Evolutionary conservation across 1,139 yeast genomes (phyloP).

Genomic region (Debaryomyces fabryi): DNA sequence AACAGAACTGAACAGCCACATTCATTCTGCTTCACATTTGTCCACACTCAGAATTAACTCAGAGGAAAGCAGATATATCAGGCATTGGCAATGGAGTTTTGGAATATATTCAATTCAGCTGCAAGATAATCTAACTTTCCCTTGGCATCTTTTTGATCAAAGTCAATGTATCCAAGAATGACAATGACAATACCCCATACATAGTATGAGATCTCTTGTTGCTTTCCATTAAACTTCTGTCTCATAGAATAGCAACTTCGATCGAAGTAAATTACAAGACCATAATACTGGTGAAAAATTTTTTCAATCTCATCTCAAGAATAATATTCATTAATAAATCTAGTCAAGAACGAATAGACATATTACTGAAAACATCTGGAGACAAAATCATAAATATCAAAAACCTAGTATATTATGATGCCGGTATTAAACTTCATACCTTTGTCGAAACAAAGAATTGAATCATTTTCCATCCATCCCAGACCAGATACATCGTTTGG

Average conservation of each 20-base stretch:
- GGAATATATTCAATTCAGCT: conserved; percentile 28
- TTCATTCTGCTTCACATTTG: conserved; percentile 44
- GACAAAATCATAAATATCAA: not conserved
- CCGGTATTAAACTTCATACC: conserved; percentile 3
- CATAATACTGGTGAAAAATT: not conserved
- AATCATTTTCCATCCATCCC: conserved; percentile 7
- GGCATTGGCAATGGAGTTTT: conserved; percentile 47
- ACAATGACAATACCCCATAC: conserved; percentile 4
- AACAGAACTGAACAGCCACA: conserved; percentile 50
- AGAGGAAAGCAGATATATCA: conserved; percentile 55
- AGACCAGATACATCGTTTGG: conserved; percentile 1
- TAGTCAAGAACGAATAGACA: not conserved
- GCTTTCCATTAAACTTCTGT: not conserved
- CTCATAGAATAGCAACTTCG: conserved; percentile 1
- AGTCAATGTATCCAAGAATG: conserved; percentile 4
- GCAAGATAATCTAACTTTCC: conserved; percentile 53
- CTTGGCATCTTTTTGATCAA: conserved; percentile 28
- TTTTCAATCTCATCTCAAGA: not conserved
- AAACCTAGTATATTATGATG: not conserved
- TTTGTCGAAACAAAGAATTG: conserved; percentile 7
- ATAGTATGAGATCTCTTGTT: not conserved
- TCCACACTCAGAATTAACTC: conserved; percentile 26
- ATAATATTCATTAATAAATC: no score
- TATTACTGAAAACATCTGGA: not conserved
- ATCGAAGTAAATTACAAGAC: not conserved